Evolutionary conservation across 2,329 filamentous ascomycete species (phyloP).

Genomic region (Scytalidium sp.): DNA sequence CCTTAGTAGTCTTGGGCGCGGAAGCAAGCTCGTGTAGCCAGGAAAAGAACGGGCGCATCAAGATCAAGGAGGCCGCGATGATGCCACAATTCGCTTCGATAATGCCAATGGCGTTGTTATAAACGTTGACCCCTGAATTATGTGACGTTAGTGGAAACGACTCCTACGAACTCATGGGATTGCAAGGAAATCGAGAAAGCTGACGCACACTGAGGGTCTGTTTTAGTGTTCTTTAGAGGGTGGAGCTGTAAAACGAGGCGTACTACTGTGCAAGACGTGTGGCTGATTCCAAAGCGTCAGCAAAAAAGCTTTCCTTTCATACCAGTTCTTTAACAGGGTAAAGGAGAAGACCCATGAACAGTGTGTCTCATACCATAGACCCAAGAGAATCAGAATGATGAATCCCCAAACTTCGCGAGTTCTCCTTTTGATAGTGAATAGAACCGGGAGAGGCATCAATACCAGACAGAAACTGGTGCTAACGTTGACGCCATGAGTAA

Average conservation of each 20-base stretch:
- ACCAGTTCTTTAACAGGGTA: no score
- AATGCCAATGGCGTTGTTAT: slow-evolving; percentile 4
- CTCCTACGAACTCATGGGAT: neutral
- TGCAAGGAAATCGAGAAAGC: neutral
- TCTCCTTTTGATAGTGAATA: slow-evolving; percentile 3
- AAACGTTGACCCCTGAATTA: slow-evolving; percentile 1
- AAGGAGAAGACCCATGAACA: neutral
- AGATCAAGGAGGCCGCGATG: slow-evolving; percentile 11
- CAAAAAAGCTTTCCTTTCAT: neutral
- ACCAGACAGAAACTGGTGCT: slow-evolving; percentile 7
- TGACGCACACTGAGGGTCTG: neutral
- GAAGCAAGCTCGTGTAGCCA: slow-evolving; percentile 1
- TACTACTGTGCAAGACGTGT: neutral
- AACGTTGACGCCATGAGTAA: slow-evolving; percentile 9
- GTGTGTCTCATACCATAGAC: slow-evolving; percentile 6
- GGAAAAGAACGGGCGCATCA: slow-evolving; percentile 11
- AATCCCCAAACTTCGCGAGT: slow-evolving; percentile 7
- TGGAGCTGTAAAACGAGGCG: neutral
- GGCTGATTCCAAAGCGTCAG: neutral
- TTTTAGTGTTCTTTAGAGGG: neutral
- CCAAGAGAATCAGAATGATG: slow-evolving; percentile 10
- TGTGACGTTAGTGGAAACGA: neutral
- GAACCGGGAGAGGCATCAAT: slow-evolving; percentile 6
- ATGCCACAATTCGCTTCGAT: slow-evolving; percentile 12
- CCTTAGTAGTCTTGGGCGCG: neutral